phyloP scores from a whole-genome alignment of 2,329 filamentous ascomycete genomes.

The Arthroderma sp. region DNA sequence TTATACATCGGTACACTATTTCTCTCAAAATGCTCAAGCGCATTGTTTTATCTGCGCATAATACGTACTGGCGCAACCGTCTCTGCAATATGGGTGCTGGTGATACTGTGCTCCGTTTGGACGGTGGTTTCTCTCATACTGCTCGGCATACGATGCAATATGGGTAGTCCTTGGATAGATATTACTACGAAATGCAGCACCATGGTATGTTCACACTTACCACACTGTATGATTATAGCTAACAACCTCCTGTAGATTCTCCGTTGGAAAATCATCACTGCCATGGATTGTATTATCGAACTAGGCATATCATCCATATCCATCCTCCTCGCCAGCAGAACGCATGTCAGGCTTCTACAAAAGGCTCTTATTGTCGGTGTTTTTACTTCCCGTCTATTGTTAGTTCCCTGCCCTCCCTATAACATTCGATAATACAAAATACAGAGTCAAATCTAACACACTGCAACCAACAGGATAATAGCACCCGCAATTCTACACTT shows the following conservation, averaged over 20 bases:
- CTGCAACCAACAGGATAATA: slow-evolving; percentile 22
- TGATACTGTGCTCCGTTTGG: slow-evolving; percentile 21
- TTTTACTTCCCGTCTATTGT: slow-evolving; percentile 32
- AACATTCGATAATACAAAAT: too few relatives aligned
- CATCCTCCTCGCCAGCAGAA: slow-evolving; percentile 23
- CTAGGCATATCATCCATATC: slow-evolving; percentile 24
- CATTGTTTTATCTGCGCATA: slow-evolving; percentile 26
- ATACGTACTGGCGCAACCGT: slow-evolving; percentile 23
- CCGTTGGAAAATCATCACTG: slow-evolving; percentile 27
- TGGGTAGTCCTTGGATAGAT: slow-evolving; percentile 22
- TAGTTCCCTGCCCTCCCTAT: slow-evolving; percentile 7
- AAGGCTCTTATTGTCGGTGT: slow-evolving; percentile 29
- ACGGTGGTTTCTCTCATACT: slow-evolving; percentile 24
- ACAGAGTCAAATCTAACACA: too few relatives aligned
- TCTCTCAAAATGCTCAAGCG: slow-evolving; percentile 30
- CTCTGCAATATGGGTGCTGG: slow-evolving; percentile 16
- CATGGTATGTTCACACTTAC: slow-evolving; percentile 17
- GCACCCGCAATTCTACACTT: slow-evolving; percentile 27
- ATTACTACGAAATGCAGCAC: slow-evolving; percentile 17
- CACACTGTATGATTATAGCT: not conserved
- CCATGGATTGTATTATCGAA: slow-evolving; percentile 31
- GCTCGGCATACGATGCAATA: slow-evolving; percentile 26
- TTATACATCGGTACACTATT: slow-evolving; percentile 29
- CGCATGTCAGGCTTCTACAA: slow-evolving; percentile 26
- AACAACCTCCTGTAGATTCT: slow-evolving; percentile 16